Evolutionary conservation across 495 filamentous ascomycete genomes (phyloP), one percentile per base, ranked within the genome.

Genomic region (Aspergillus kassunensis): DNA sequence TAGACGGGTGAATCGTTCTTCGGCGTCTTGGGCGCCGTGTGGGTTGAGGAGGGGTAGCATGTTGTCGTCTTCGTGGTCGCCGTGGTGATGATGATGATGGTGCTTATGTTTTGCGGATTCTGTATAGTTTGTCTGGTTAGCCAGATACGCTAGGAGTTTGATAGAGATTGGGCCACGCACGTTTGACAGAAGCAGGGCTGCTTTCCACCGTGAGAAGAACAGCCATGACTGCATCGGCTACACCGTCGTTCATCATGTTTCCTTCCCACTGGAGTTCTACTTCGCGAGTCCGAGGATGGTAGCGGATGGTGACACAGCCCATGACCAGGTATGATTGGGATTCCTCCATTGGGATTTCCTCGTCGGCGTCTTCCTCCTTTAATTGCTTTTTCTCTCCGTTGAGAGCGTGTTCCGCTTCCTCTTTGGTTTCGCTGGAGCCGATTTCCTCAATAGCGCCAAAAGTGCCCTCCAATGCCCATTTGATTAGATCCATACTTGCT

Each of bases 181-280:
- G 88, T 64, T 90, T 95, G 29, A 98, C 91, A 12, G 93, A 93
- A 16, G 95, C 93, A 12, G 95, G 95, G 43, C 85, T 91, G 66
- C 85, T 92, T 70, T 98, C 95, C 12, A 95, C 84, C 0, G 84
- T 88, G 52, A 95, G 80, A 9, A 98, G 78, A 4, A 96, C 89
- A 5, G 88, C 93, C 74, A 97, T 86, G 13, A 96, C 88, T 10
- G 93, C 89, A 69, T 98, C 93, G 6, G 95, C 93, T 57, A 98
- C 93, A 25, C 91, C 89, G 58, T 98, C 93, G 61, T 97, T 98
- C 57, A 96, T 82, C 80, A 95, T 87, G 62, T 96, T 98, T 24
- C 92, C 93, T 60, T 97, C 93, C 93, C 93, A 98, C 63, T 96
- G 90, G 1, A 97, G 70, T 60, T 92, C 90, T 7, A 98, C 80